These are phyloP conservation scores for Perkinsus marinus DNA, from an alignment of 169 alveolate genomes.

Conservation along the genomic window DNA sequence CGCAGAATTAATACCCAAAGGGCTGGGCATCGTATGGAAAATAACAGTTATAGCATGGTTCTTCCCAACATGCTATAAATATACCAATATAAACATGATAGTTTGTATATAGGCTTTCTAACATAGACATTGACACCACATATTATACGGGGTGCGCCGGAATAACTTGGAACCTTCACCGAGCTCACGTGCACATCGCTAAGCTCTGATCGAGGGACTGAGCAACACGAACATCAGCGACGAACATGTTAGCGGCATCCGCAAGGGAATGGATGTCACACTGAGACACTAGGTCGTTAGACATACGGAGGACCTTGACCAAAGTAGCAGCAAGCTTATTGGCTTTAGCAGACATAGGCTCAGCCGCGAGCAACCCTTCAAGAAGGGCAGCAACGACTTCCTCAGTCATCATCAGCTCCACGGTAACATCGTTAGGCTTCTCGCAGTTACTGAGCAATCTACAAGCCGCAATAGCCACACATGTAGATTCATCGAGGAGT, in stretches of 20 bases:
- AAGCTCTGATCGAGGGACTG: neutral
- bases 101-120: too few relatives aligned
- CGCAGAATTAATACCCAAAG: too few relatives aligned
- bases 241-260: neutral
- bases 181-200: neutral
- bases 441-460: neutral
- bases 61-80: too few relatives aligned
- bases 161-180: neutral
- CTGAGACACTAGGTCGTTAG: neutral
- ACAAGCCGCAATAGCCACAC: neutral
- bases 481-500: neutral
- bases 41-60: too few relatives aligned
- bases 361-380: neutral
- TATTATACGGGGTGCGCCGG: too few relatives aligned
- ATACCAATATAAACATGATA: too few relatives aligned
- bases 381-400: neutral
- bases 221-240: neutral
- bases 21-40: too few relatives aligned
- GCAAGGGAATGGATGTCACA: neutral
- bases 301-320: neutral
- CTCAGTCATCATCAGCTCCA: neutral
- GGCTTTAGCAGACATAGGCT: neutral
- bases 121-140: too few relatives aligned
- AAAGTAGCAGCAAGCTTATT: neutral
- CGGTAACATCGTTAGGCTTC: neutral